Base-by-base conservation (phyloP, 768 basidiomycete genomes). In the Leccinum subgranulosum region DNA sequence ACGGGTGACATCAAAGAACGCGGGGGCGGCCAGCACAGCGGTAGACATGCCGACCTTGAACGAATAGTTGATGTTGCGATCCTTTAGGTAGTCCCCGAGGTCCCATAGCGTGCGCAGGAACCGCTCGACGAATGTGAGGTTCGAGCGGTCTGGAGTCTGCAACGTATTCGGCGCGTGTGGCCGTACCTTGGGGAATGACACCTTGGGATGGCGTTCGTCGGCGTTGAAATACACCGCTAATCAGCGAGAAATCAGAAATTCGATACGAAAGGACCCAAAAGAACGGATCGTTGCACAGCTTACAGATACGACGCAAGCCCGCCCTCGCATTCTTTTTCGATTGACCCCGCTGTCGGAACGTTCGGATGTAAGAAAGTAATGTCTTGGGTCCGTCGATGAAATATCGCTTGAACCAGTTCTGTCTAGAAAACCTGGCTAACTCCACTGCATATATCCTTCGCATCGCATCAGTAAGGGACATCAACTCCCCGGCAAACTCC, bases 141-240 rank as follows among this genome's bases (percentile, higher is more conserved):
- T 77, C 25, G 77, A 75, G 19, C 80, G 77, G 9, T 81, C 75
- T 1, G 92, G 94, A 0, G 90, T 92, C 60, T 92, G 90, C 4
- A 90, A 80, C 8, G 94, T 94, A 65, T 93, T 86, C 0, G 91
- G 90, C 1, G 90, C 92, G 64, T 94, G 91, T 0, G 89, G 88
- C 9, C 77, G 79, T 49, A 92, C 81, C 68, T 90, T 90, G 0
- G 95, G 94, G 69, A 97, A 96, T 3, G 80, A 80, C 4, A 87
- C 83, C 39, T 78, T 83, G 53, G 75, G 77, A 61, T 73, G 81
- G 39, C 79, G 77, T 5, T 57, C 61, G 53, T 77, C 73, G 17
- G 81, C 78, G 25, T 81, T 74, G 54, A 89, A 81, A 60, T 82
- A 85, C 6, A 77, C 74, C 49, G 84, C 81, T 85, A 56, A 43